Conservation (phyloP, 2,329 filamentous ascomycete genomes). For the Plenodomus lindquistii region DNA sequence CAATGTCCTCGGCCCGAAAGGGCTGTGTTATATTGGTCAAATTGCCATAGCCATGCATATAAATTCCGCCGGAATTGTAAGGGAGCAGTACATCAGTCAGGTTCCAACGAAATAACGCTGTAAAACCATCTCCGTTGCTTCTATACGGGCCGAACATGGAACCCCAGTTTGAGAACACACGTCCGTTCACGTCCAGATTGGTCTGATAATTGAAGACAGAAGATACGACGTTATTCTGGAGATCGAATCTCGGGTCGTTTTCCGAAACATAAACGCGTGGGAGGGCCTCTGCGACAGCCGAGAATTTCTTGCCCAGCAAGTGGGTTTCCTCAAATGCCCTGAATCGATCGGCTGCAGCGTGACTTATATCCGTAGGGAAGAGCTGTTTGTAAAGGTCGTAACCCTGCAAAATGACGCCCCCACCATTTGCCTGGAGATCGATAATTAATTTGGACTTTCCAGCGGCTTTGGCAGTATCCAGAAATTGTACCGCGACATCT, state of each 20-base stretch:
- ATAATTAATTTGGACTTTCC: conserved; percentile 65
- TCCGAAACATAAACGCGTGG: conserved; percentile 36
- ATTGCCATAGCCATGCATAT: conserved; percentile 39
- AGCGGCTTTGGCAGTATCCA: conserved; percentile 49
- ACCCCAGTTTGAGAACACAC: conserved; percentile 52
- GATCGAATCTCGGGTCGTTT: conserved; percentile 43
- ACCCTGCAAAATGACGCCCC: conserved; percentile 63
- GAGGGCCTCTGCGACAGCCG: conserved; percentile 34
- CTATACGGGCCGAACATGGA: conserved; percentile 53
- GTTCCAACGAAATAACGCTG: conserved; percentile 60
- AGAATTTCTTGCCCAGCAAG: conserved; percentile 49
- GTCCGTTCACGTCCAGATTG: conserved; percentile 53
- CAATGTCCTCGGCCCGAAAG: conserved; percentile 62
- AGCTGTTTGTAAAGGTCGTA: conserved; percentile 65
- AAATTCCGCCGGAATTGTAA: conserved; percentile 38
- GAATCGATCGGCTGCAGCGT: conserved; percentile 57
- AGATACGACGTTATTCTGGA: conserved; percentile 44
- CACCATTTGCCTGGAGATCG: conserved; percentile 62
- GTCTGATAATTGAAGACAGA: conserved; percentile 54
- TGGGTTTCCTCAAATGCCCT: conserved; percentile 54
- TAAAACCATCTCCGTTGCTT: conserved; percentile 58
- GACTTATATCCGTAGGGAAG: conserved; percentile 53
- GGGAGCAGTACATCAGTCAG: conserved; percentile 46
- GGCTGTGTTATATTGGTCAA: conserved; percentile 54
- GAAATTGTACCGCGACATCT: conserved; percentile 46